A percentile compares a stretch with the other conserved stretches of the same genome.
Evolutionary conservation across 768 basidiomycete species (phyloP).

Genomic region (Tephrocybe sp.): DNA sequence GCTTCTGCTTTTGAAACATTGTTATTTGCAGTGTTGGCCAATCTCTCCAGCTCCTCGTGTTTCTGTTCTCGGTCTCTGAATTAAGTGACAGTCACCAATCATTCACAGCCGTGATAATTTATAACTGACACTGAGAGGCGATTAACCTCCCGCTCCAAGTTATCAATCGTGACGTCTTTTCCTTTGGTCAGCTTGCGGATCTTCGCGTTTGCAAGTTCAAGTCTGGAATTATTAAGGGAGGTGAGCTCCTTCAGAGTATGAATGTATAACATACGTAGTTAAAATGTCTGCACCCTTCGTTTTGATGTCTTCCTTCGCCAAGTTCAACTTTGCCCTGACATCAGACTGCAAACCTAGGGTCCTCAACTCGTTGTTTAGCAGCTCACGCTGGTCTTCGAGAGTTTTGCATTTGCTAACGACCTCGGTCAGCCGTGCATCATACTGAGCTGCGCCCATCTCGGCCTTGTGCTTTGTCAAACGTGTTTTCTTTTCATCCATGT

Average conservation of each 20-base stretch:
- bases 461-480: conserved; percentile 59
- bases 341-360: conserved; percentile 78
- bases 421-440: conserved; percentile 62
- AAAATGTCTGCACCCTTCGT: conserved; percentile 65
- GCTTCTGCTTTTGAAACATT: conserved; percentile 65
- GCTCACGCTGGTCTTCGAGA: conserved; percentile 71
- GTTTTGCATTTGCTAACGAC: conserved; percentile 50
- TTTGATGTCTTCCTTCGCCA: conserved; percentile 70
- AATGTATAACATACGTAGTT: conserved; percentile 56
- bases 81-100: conserved; percentile 1
- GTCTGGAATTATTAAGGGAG: conserved; percentile 39
- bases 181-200: conserved; percentile 64
- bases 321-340: conserved; percentile 71
- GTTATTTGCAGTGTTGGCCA: conserved; percentile 49
- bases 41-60: conserved; percentile 44
- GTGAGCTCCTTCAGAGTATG: background rate
- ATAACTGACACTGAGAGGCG: conserved; percentile 52
- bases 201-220: conserved; percentile 59
- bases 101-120: background rate
- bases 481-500: conserved; percentile 69
- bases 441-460: conserved; percentile 60
- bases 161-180: conserved; percentile 54
- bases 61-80: conserved; percentile 71
- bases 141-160: conserved; percentile 76
- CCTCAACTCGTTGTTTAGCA: conserved; percentile 68